A percentile compares a stretch with the other conserved stretches of the same genome.
These are phyloP conservation scores for Alternaria viburni DNA, from an alignment of 2,329 filamentous ascomycete genomes.

Conservation along the genomic window DNA sequence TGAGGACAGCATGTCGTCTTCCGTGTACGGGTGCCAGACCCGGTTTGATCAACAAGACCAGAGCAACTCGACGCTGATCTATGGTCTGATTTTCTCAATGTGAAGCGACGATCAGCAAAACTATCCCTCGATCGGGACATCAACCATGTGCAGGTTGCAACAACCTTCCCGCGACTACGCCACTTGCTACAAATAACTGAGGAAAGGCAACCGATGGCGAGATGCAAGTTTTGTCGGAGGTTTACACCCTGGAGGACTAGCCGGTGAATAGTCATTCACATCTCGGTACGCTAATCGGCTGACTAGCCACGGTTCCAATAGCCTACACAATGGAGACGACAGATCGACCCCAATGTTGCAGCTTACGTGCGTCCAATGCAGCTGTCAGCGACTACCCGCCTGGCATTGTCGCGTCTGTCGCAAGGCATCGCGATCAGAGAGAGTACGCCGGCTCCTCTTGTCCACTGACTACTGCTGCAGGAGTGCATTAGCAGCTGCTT, in stretches of 20 bases:
- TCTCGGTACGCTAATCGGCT: constrained; percentile 7
- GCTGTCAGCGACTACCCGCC: not conserved
- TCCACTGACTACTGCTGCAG: constrained; percentile 4
- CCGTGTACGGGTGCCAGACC: constrained; percentile 1
- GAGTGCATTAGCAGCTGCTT: constrained; percentile 1
- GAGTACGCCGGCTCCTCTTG: constrained; percentile 19
- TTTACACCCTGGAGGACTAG: constrained; percentile 8
- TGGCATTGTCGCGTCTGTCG: constrained; percentile 1
- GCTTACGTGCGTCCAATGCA: constrained; percentile 4
- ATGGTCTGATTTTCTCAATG: constrained; percentile 28
- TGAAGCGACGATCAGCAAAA: constrained; percentile 31
- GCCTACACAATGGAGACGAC: constrained; percentile 4
- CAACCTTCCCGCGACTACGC: constrained; percentile 14
- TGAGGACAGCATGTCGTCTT: not conserved
- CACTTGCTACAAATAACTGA: constrained; percentile 2
- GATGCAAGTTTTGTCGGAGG: constrained; percentile 29
- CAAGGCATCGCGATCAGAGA: not conserved
- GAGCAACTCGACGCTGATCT: constrained; percentile 27
- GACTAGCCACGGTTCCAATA: constrained; percentile 2
- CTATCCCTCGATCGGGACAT: constrained; percentile 7
- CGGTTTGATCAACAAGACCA: constrained; percentile 4
- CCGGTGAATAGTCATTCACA: constrained; percentile 9
- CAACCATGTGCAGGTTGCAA: constrained; percentile 7
- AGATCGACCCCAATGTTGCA: constrained; percentile 2
- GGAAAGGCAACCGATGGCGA: constrained; percentile 31